phyloP scores from a whole-genome alignment of 352 stramenopile genomes.

The Blastocystis sp. region DNA sequence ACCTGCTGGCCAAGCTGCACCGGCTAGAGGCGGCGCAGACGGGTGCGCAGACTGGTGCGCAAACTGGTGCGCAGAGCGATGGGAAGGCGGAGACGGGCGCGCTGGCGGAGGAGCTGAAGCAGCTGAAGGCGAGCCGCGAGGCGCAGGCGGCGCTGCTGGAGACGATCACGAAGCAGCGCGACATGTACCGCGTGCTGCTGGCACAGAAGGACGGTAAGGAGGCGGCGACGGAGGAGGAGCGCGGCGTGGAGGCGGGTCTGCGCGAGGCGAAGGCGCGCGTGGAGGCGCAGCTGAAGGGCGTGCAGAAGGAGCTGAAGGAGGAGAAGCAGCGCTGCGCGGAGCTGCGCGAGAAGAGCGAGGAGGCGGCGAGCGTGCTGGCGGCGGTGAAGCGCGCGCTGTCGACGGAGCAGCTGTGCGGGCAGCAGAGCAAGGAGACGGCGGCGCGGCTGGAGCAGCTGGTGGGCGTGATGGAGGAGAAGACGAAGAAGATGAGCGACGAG shows the following conservation, averaged over 20 bases:
- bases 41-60: neutral
- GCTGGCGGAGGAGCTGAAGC: constrained; percentile 80
- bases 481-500: neutral
- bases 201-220: constrained; percentile 79
- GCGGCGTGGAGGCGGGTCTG: neutral
- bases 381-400: neutral
- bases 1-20: constrained; percentile 80
- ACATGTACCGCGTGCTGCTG: constrained; percentile 89
- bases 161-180: constrained; percentile 89
- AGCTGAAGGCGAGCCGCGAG: constrained; percentile 78
- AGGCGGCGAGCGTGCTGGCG: neutral
- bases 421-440: neutral
- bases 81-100: constrained; percentile 64
- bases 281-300: constrained; percentile 1
- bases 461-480: neutral
- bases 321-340: neutral
- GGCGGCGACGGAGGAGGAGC: neutral
- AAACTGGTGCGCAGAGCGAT: constrained; percentile 72
- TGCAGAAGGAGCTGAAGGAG: neutral
- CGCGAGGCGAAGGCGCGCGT: constrained; percentile 15
- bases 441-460: constrained; percentile 1
- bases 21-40: constrained; percentile 74
- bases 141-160: constrained; percentile 79
- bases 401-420: neutral
- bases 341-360: neutral